Conservation (phyloP, 768 basidiomycete genomes). For the Leccinellum albellum region DNA sequence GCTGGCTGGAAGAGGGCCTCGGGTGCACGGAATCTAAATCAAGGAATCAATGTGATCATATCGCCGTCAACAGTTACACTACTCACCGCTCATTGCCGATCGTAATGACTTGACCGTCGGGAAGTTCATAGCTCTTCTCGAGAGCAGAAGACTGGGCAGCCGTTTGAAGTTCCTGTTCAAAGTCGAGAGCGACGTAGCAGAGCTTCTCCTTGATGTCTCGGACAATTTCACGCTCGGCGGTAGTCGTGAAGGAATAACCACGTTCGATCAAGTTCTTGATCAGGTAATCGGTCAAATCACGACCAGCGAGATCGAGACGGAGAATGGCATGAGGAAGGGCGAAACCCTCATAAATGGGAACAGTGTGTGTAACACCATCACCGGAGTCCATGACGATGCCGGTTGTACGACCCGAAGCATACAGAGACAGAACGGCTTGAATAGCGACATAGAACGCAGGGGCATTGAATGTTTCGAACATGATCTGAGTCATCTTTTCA, state of each 20-base stretch:
- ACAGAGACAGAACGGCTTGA: constrained; percentile 72
- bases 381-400: constrained; percentile 95
- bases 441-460: constrained; percentile 75
- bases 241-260: constrained; percentile 92
- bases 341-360: constrained; percentile 96
- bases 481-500: constrained; percentile 76
- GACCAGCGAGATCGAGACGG: constrained; percentile 88
- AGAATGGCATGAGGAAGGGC: constrained; percentile 89
- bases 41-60: background rate
- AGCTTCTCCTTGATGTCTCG: constrained; percentile 94
- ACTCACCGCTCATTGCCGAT: constrained; percentile 62
- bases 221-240: constrained; percentile 91
- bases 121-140: constrained; percentile 93
- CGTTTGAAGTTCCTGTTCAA: constrained; percentile 89
- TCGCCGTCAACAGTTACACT: background rate
- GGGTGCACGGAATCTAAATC: constrained; percentile 49
- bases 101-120: constrained; percentile 91
- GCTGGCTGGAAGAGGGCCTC: constrained; percentile 59
- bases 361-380: constrained; percentile 94
- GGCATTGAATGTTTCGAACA: constrained; percentile 76
- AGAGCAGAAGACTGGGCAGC: constrained; percentile 85
- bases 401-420: constrained; percentile 93
- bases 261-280: constrained; percentile 87
- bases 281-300: constrained; percentile 83
- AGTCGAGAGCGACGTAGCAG: constrained; percentile 92